Evolutionary conservation across 2,329 filamentous ascomycete species (phyloP).

Genomic region (Paecilomyces formosus): DNA sequence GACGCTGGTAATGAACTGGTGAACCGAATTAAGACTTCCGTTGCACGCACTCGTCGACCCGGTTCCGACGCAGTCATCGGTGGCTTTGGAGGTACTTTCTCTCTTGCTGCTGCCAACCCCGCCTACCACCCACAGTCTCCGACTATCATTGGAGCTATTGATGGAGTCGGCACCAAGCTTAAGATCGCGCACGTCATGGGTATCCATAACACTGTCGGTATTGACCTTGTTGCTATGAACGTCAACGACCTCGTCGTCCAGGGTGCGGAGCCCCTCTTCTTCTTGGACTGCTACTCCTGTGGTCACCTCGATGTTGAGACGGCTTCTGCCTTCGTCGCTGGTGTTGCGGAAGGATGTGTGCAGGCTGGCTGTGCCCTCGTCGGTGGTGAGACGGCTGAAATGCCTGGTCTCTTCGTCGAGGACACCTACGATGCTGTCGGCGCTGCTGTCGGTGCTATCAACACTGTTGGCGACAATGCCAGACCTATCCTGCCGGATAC

Average conservation of each 20-base stretch:
- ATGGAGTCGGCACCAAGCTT: constrained; percentile 94
- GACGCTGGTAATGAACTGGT: constrained; percentile 91
- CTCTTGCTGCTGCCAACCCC: constrained; percentile 58
- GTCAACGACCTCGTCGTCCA: constrained; percentile 97
- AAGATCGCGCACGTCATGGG: constrained; percentile 87
- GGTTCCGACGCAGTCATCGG: constrained; percentile 92
- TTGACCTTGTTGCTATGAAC: constrained; percentile 98
- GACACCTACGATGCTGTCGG: constrained; percentile 93
- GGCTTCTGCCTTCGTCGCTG: constrained; percentile 80
- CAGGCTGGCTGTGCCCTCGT: constrained; percentile 82
- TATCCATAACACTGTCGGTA: constrained; percentile 89
- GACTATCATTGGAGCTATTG: constrained; percentile 85
- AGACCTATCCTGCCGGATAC: constrained; percentile 66
- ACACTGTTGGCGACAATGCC: constrained; percentile 43
- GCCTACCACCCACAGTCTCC: constrained; percentile 71
- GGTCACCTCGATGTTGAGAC: constrained; percentile 72
- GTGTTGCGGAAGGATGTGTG: constrained; percentile 80
- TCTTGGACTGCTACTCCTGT: constrained; percentile 97
- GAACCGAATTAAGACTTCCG: constrained; percentile 80
- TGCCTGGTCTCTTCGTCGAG: constrained; percentile 87
- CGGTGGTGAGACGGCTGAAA: constrained; percentile 96
- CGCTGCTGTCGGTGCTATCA: constrained; percentile 77
- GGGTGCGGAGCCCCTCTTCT: constrained; percentile 89
- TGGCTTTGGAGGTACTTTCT: constrained; percentile 85
- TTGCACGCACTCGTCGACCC: constrained; percentile 74